Base-by-base conservation (phyloP, 345 rosid genomes). In the Gossypium herbaceum region DNA sequence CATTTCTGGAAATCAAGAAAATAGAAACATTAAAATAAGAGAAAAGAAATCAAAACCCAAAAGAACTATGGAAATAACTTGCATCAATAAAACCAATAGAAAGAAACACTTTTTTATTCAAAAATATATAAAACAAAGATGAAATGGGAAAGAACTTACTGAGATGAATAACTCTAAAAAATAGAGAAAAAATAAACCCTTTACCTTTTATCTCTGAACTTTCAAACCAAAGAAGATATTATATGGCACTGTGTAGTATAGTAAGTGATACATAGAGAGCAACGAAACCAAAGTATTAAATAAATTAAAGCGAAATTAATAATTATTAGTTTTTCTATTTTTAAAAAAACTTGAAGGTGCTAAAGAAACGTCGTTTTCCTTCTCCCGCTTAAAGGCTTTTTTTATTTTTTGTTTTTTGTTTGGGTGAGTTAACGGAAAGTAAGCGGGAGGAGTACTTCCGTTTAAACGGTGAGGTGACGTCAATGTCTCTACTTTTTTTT, bases 341-440 rank as follows among this genome's bases (percentile, higher is more conserved):
- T 22, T 4, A 1, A 1, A 0, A 34, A 29, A 72, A 55, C 2
- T 34, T 43, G 34, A n/a, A 69, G 29, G 7, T 39, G 9, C 11
- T 9, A 2, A 19, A 15, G 34, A 50, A 66, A 72, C 65, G 82
- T 50, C 76, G 82, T 76, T 65, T 57, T 63, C 73, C 12, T 41
- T 75, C 73, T 66, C 79, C 76, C 75, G 75, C 73, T 69, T 61
- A 61, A 51, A 68, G 24, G 55, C 6, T 54, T 50, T 25, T 25
- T 3, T 58, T 51, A 17, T 69, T 50, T 12, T 34, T 19, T 43
- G 2, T 2, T 27, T 17, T 72, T n/a, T 15, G 43, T 11, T 45
- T 56, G 62, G 15, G 20, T 29, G 48, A 27, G 60, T 58, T 50
- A 52, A 73, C 72, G 68, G 82, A 19, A 24, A 16, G 39, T 5